These are phyloP conservation scores for Sophora flavescens DNA, from an alignment of 306 rosid genomes.

Conservation along the genomic window DNA sequence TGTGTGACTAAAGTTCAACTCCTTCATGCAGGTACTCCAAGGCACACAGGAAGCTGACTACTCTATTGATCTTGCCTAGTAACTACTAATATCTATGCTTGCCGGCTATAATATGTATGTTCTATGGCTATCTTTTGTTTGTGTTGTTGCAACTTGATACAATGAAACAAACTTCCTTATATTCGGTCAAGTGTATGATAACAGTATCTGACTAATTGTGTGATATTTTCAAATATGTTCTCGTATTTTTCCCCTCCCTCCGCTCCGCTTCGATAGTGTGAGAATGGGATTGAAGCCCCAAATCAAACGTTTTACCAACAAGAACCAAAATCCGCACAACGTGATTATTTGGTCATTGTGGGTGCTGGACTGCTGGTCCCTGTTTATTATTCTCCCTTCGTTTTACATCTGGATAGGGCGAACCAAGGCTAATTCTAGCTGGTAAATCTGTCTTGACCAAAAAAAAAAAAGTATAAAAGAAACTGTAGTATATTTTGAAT, in stretches of 20 bases:
- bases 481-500: too few species aligned
- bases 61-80: constrained; percentile 35
- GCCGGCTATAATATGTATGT: constrained; percentile 23
- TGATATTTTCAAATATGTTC: not conserved
- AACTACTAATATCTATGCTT: constrained; percentile 1
- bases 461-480: too few species aligned
- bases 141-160: constrained; percentile 29
- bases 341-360: too few species aligned
- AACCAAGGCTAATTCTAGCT: too few species aligned
- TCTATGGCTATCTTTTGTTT: constrained; percentile 36
- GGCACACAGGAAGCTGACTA: constrained; percentile 47
- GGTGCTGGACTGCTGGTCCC: too few species aligned
- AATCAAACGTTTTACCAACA: too few species aligned
- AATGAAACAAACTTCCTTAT: constrained; percentile 17
- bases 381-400: too few species aligned
- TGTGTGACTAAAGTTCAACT: not conserved
- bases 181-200: constrained; percentile 20
- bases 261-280: not conserved
- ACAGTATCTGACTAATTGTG: constrained; percentile 7
- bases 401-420: too few species aligned
- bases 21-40: constrained; percentile 39
- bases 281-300: not conserved
- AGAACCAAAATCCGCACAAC: too few species aligned
- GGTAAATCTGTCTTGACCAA: too few species aligned
- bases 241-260: not conserved